phyloP scores from a whole-genome alignment of 768 basidiomycete genomes.

The Mycena rebaudengoi region DNA sequence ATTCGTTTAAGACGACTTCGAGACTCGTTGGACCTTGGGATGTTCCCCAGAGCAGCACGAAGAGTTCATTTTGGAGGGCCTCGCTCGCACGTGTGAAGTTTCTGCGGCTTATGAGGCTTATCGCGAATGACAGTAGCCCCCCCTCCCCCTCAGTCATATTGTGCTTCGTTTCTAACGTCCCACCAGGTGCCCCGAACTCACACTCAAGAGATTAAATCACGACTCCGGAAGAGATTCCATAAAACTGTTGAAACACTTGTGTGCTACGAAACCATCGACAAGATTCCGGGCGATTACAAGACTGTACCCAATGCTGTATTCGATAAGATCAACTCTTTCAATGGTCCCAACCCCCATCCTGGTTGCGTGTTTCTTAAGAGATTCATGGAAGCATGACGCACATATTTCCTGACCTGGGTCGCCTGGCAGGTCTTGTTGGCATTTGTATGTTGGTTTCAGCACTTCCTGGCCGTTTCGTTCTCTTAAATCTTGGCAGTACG shows the following conservation, averaged over 20 bases:
- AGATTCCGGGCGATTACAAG: slow-evolving; percentile 10
- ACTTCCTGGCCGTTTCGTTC: neutral
- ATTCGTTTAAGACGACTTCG: slow-evolving; percentile 18
- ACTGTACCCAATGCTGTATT: slow-evolving; percentile 11
- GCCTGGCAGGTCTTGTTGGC: slow-evolving; percentile 20
- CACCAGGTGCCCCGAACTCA: slow-evolving; percentile 18
- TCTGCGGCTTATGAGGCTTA: slow-evolving; percentile 13
- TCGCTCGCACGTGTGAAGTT: slow-evolving; percentile 18
- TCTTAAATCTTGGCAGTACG: slow-evolving; percentile 11
- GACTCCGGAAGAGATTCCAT: slow-evolving; percentile 19
- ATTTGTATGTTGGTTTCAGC: slow-evolving; percentile 8
- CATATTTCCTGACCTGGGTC: slow-evolving; percentile 18
- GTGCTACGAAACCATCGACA: too few relatives aligned
- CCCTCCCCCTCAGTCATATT: neutral
- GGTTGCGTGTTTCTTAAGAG: neutral
- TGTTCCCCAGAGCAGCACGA: slow-evolving; percentile 15
- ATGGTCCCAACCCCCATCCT: neutral
- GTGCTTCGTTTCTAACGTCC: neutral
- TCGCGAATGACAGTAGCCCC: neutral
- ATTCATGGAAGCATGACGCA: neutral
- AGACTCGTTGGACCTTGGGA: slow-evolving; percentile 8
- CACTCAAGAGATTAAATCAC: slow-evolving; percentile 11
- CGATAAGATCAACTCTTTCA: slow-evolving; percentile 7
- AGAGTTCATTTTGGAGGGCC: slow-evolving; percentile 22
- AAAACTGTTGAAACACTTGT: slow-evolving; percentile 7